phyloP scores from a whole-genome alignment of 768 basidiomycete species.

The Amanita inopinata region DNA sequence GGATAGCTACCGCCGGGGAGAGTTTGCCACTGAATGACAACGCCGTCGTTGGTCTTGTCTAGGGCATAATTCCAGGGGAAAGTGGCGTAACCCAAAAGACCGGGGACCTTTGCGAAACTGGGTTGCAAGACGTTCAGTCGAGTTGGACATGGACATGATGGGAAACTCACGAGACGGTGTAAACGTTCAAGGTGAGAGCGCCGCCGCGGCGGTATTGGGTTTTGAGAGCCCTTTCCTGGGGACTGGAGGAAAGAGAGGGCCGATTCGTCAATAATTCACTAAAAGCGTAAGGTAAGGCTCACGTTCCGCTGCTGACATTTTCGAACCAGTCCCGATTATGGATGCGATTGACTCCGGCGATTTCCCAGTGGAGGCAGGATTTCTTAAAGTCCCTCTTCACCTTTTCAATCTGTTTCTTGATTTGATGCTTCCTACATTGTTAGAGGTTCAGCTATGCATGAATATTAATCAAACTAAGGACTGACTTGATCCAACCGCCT shows the following conservation, averaged over 20 bases:
- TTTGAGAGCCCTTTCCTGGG: neutral
- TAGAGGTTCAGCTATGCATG: too few species aligned
- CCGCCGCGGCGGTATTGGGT: neutral
- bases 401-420: neutral
- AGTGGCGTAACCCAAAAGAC: neutral
- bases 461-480: neutral
- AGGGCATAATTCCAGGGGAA: neutral
- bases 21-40: neutral
- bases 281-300: too few species aligned
- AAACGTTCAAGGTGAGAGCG: neutral
- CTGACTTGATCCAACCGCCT: neutral
- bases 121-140: neutral
- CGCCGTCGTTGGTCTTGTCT: neutral
- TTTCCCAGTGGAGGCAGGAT: neutral
- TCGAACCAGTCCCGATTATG: neutral
- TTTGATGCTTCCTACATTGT: neutral
- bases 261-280: too few species aligned
- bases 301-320: neutral
- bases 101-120: neutral
- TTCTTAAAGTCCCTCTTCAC: neutral
- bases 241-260: too few species aligned
- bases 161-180: neutral
- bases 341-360: neutral
- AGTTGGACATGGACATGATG: constrained; percentile 11
- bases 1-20: neutral